These are phyloP conservation scores for Eucalyptus erythrocorys DNA, from an alignment of 345 rosid genomes.

Conservation along the genomic window DNA sequence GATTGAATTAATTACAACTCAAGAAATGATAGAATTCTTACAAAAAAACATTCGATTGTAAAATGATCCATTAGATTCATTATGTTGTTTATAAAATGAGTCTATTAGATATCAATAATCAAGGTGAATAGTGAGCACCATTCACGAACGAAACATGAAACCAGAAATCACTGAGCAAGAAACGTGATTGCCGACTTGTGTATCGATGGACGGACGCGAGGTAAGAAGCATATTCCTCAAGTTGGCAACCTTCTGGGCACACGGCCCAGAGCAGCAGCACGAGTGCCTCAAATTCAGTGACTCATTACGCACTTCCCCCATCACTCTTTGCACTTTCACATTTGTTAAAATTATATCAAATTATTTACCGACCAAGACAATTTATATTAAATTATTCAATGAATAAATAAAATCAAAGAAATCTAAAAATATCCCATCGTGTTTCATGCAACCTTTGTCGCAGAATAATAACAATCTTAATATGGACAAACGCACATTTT, in stretches of 20 bases:
- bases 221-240: neutral
- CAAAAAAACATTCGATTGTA: neutral
- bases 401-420: no score
- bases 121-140: neutral
- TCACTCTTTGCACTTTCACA: neutral
- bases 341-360: no score
- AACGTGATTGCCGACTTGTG: neutral
- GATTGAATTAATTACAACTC: neutral
- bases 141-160: neutral
- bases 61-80: neutral
- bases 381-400: no score
- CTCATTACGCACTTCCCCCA: neutral
- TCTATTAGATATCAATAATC: rapidly evolving
- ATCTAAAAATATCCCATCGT: no score
- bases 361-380: no score
- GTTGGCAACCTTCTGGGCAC: neutral
- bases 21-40: rapidly evolving
- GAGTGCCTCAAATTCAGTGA: neutral
- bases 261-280: neutral
- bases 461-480: neutral
- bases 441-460: neutral
- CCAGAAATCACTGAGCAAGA: neutral
- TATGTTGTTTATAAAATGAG: rapidly evolving
- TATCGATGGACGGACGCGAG: neutral
- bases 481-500: neutral